phyloP scores from a whole-genome alignment of 495 filamentous ascomycete genomes.

The Aspergillus nidulans region DNA sequence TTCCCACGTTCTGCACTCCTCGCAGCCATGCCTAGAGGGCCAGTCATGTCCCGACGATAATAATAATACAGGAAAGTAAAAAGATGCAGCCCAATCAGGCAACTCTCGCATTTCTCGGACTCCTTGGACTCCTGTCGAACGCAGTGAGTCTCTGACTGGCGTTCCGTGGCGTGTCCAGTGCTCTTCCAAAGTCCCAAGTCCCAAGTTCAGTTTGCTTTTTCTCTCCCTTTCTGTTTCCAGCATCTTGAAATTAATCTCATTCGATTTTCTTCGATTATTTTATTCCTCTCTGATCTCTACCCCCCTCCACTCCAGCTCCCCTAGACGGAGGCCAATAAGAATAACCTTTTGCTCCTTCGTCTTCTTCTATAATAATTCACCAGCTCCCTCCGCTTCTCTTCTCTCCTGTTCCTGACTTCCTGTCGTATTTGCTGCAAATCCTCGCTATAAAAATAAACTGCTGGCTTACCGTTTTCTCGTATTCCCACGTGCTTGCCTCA shows the following conservation, averaged over 20 bases:
- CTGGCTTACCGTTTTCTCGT: conserved; percentile 27
- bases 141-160: conserved; percentile 19
- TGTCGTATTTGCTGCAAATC: neutral
- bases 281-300: conserved; percentile 8
- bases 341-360: conserved; percentile 7
- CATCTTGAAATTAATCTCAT: conserved; percentile 6
- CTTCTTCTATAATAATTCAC: neutral
- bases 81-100: neutral
- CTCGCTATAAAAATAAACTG: conserved; percentile 13
- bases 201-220: conserved; percentile 14
- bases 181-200: conserved; percentile 15
- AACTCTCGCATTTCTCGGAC: conserved; percentile 9
- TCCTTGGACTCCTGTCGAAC: neutral
- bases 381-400: conserved; percentile 1
- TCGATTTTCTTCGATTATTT: neutral
- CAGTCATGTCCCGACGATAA: too few species aligned
- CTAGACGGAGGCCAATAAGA: too few species aligned
- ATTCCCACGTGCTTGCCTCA: conserved; percentile 25
- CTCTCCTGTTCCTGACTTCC: conserved; percentile 14
- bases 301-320: neutral
- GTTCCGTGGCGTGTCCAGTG: conserved; percentile 11
- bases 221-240: conserved; percentile 8
- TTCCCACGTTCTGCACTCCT: neutral
- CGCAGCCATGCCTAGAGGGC: neutral
- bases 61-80: too few species aligned